Base-by-base conservation (phyloP, 768 basidiomycete species). In the Ramaria rubella region DNA sequence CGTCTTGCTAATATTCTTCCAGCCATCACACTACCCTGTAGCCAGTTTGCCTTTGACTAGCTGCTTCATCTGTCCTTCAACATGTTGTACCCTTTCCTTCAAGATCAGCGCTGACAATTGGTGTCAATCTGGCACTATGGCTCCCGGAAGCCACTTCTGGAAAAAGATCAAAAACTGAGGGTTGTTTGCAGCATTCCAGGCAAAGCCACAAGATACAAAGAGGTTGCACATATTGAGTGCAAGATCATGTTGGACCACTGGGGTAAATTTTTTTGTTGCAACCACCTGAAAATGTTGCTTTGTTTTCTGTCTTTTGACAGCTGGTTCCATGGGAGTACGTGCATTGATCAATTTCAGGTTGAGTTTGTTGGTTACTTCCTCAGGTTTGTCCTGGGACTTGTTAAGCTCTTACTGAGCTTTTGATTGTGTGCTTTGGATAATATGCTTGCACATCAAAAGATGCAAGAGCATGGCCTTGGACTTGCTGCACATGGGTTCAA, bases 161-260 rank as follows among this genome's bases (percentile, higher is more conserved):
- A 63, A 58, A 50, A 69, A 70, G 0, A 40, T 11, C 1, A 50
- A 23, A 44, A 65, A 23, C 36, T 67, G 36, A 1, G 58, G 58
- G 52, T 68, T 64, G 14, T 61, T 53, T 5, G 61, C 62, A 1
- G 55, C 53, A 53, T 69, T 69, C 63, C 64, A 70, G 0, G 68
- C 45, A 29, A 62, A 46, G 14, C 55, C 38, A 30, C 52, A 58
- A 9, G 55, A 31, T 12, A 62, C 42, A 17, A 67, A 63, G 23
- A 65, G 26, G 19, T 54, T 48, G 51, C 60, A 65, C 21, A 65
- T 17, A 52, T 66, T 63, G 1, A 53, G 53, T 2, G 53, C 59
- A 45, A 67, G 65, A 24, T 64, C 59, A 1, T 43, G 15, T 26
- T 58, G 60, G 36, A 11, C 11, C 36, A 38, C 36, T 11, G 36